Percentiles rank a stretch among this genome's conserved stretches.
Evolutionary conservation across 2,329 filamentous ascomycete species (phyloP).

Genomic region (Pezicula radicicola): DNA sequence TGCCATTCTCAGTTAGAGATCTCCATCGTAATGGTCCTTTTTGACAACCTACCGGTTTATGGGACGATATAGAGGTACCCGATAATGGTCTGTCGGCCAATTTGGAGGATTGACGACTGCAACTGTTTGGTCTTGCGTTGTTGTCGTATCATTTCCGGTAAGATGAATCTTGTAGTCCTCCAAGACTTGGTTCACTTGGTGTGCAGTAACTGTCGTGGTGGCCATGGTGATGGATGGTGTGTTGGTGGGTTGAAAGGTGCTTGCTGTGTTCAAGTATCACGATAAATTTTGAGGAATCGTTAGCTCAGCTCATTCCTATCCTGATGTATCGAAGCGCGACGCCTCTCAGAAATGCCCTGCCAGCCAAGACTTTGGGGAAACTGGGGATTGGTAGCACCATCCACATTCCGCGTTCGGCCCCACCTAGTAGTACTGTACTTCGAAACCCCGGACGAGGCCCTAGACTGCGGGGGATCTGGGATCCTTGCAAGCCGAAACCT

Average conservation of each 20-base stretch:
- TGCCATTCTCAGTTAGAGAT: too few relatives aligned
- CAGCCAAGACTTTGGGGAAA: too few relatives aligned
- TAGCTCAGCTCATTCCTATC: too few relatives aligned
- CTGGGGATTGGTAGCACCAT: too few relatives aligned
- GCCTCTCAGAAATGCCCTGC: too few relatives aligned
- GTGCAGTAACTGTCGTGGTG: constrained; percentile 32
- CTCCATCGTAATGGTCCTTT: too few relatives aligned
- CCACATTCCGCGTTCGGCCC: too few relatives aligned
- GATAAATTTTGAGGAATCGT: background rate
- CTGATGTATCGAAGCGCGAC: too few relatives aligned
- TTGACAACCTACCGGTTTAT: constrained; percentile 29
- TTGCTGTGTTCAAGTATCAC: background rate
- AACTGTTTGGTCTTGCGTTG: background rate
- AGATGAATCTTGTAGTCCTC: constrained; percentile 45
- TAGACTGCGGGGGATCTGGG: too few relatives aligned
- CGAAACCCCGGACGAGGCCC: too few relatives aligned
- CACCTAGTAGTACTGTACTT: too few relatives aligned
- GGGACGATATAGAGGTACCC: constrained; percentile 44
- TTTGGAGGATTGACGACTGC: constrained; percentile 26
- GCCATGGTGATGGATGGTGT: constrained; percentile 2
- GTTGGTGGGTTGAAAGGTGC: background rate
- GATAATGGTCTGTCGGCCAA: constrained; percentile 45
- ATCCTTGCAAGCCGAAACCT: too few relatives aligned
- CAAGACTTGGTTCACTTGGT: constrained; percentile 35
- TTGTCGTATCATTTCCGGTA: constrained; percentile 24